These are phyloP conservation scores for Citrus inodora DNA, from an alignment of 345 rosid species.

Conservation along the genomic window DNA sequence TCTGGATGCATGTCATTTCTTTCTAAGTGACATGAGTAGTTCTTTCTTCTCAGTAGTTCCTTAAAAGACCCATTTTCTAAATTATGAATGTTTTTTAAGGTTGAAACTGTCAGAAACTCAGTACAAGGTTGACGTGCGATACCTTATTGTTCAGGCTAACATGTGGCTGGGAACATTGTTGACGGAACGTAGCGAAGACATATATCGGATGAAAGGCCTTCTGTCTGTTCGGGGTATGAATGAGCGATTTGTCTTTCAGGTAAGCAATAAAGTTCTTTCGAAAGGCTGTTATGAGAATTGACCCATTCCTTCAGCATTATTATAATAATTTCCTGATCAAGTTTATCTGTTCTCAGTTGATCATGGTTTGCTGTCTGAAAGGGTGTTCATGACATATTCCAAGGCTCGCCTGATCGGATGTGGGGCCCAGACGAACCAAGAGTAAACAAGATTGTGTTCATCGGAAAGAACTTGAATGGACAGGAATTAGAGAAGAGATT, in stretches of 20 bases:
- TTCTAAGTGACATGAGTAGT: neutral
- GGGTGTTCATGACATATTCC: slow-evolving; percentile 91
- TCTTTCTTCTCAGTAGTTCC: neutral
- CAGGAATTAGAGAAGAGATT: slow-evolving; percentile 81
- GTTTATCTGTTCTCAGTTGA: neutral
- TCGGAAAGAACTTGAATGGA: slow-evolving; percentile 79
- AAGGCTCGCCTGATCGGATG: slow-evolving; percentile 88
- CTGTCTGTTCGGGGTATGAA: slow-evolving; percentile 76
- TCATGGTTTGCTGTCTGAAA: slow-evolving; percentile 7
- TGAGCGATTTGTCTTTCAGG: slow-evolving; percentile 94
- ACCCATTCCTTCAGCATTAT: neutral
- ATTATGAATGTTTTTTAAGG: neutral
- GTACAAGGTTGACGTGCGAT: too few species aligned
- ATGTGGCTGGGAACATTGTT: slow-evolving; percentile 88
- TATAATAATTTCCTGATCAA: neutral
- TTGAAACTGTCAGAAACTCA: neutral
- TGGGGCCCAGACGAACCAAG: slow-evolving; percentile 72
- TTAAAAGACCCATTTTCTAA: neutral
- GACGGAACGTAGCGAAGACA: slow-evolving; percentile 83
- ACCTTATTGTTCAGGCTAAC: neutral
- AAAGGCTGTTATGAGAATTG: too few species aligned
- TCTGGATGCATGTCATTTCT: neutral
- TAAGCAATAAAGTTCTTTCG: slow-evolving; percentile 12
- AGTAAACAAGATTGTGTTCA: slow-evolving; percentile 86
- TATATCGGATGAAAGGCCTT: slow-evolving; percentile 95